A percentile compares a stretch with the other conserved stretches of the same genome.
phyloP scores from a whole-genome alignment of 192 early-diverging fungal genomes.

The Coemansia sp. region DNA sequence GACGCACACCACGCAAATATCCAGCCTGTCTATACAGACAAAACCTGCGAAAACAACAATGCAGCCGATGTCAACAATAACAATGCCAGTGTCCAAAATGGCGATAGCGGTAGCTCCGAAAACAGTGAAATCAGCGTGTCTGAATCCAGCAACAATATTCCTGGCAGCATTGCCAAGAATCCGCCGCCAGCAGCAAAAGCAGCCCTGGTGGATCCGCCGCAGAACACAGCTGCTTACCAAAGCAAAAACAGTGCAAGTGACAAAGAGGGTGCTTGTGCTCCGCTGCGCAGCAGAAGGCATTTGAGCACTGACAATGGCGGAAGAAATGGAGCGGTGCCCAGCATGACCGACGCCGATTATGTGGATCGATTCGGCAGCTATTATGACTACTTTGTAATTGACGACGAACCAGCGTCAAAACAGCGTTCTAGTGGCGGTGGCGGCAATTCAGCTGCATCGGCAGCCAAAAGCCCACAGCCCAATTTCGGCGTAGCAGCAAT shows the following conservation, averaged over 20 bases:
- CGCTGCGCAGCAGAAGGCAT: not conserved
- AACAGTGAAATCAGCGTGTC: not conserved
- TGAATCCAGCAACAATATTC: slow-evolving; percentile 4
- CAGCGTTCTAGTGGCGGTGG: slow-evolving; percentile 14
- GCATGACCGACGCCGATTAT: slow-evolving; percentile 22
- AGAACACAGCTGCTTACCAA: not conserved
- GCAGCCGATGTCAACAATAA: slow-evolving; percentile 5
- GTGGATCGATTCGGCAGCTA: slow-evolving; percentile 37
- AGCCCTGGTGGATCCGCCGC: slow-evolving; percentile 4
- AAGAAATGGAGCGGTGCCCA: slow-evolving; percentile 3
- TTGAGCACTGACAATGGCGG: slow-evolving; percentile 13
- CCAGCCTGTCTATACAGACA: slow-evolving; percentile 1
- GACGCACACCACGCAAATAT: slow-evolving; percentile 3
- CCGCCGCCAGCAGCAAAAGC: not conserved
- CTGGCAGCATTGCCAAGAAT: not conserved
- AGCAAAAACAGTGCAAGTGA: not conserved
- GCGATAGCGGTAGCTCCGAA: not conserved
- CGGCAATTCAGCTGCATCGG: slow-evolving; percentile 1
- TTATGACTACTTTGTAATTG: slow-evolving; percentile 27
- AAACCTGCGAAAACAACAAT: slow-evolving; percentile 13
- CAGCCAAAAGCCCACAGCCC: not conserved
- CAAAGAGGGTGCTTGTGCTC: not conserved
- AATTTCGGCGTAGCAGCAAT: too few relatives aligned
- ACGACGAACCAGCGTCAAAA: slow-evolving; percentile 13
- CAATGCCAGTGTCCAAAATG: not conserved